Evolutionary conservation across 306 rosid species (phyloP), one percentile per base, ranked within the genome.

Genomic region (Glycine latifolia): DNA sequence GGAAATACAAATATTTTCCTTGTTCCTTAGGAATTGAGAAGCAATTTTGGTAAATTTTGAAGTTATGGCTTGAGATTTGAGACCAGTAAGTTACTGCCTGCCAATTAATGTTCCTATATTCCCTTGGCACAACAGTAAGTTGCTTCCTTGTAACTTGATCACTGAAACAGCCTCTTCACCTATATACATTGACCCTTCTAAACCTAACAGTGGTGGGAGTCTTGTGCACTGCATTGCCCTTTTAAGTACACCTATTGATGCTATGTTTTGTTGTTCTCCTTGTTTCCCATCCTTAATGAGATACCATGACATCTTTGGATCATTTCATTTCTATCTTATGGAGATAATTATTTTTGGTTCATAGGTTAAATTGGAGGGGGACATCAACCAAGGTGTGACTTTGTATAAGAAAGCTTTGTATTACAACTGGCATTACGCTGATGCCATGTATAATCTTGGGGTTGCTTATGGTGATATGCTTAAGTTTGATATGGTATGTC

Each of bases 401-500:
- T 91, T 86, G 82, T 96, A 96, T 79, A 96, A 96, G 87, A 96
- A 90, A 89, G 99, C 99, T 60, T 71, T 96, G 89, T 93, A 79
- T 88, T 93, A 92, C 83, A 96, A 96, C 76, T 96, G 98, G 98
- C 99, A 93, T 73, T 96, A 96, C 83, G 99, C 99, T 71, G 99
- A 96, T 87, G 99, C 99, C 71, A 93, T 96, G 99, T 96, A 96
- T 86, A 96, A 96, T 91, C 97, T 96, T 14, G 99, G 98, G 79
- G 99, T 96, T 81, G 99, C 99, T 54, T 96, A 96, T 83, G 99
- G 99, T 75, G 99, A 96, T 87, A 96, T 93, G 97, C 98, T 96
- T 13, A 92, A 91, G 89, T 96, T 93, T 84, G 99, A 96, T 81
- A 92, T 88, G 99, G 99, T 96, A 81, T 61, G 89, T 85, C 74